Evolutionary conservation across 2,329 filamentous ascomycete species (phyloP), one percentile per base, ranked within the genome.

Genomic region (Fusarium sp.): DNA sequence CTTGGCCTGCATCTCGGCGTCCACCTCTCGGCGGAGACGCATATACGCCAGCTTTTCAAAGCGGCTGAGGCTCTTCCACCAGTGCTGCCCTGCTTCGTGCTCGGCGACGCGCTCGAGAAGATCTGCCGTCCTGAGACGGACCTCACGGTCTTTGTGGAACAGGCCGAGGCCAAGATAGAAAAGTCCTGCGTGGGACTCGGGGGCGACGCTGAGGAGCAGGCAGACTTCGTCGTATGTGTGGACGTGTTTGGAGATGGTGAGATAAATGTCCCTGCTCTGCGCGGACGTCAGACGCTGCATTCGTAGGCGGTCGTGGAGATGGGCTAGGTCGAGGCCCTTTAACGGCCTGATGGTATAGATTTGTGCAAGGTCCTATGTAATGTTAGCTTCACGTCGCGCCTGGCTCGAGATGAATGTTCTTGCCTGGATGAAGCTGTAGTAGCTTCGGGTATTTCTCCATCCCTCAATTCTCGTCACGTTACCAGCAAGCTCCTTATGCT

Each of bases 401-500:
- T 23, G 13, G 4, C 17, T 25, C 15, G 9, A 14, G 2, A 14
- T 8, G 21, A 6, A 17, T 14, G 9, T 6, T 44, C 79, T 68
- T 76, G 88, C 91, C 80, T 96, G 92, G 63, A 98, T 94, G 72
- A 92, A 98, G 66, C 91, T 93, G 77, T 96, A 97, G 73, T 99
- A 99, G 71, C 92, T 96, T 58, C 95, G 84, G 1, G 95, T 98
- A 63, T 92, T 96, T 66, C 95, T 88, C 95, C 95, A 99, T 53
- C 94, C 95, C 78, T 99, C 95, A 60, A 99, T 96, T 53, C 95
- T 85, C 53, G 91, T 92, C 42, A 95, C 92, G 59, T 96, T 97
- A 4, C 93, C 94, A 14, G 93, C 91, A 33, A 99, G 84, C 76
- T 99, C 95, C 69, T 88, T 89, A 68, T 90, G 84, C 76, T 92